Evolutionary conservation across 495 filamentous ascomycete genomes (phyloP).

Genomic region (Pseudotulostoma volvatum): DNA sequence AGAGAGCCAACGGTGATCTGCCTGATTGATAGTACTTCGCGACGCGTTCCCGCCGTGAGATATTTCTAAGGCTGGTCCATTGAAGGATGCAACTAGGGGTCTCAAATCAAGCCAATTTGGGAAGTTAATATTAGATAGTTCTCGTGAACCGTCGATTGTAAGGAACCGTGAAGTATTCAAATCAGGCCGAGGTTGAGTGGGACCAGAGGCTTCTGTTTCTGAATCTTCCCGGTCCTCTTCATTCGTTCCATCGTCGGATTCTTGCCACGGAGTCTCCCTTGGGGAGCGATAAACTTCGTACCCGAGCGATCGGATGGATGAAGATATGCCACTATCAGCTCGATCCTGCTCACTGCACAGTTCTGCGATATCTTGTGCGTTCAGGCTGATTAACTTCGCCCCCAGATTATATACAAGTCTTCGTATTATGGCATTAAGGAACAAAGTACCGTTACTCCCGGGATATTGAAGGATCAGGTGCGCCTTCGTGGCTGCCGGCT

Average conservation of each 20-base stretch:
- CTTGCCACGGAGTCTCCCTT: conserved; percentile 14
- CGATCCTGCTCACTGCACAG: conserved; percentile 58
- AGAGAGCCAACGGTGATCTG: no score
- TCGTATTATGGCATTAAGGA: conserved; percentile 42
- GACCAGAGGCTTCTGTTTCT: conserved; percentile 17
- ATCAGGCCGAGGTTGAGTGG: conserved; percentile 10
- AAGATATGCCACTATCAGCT: conserved; percentile 21
- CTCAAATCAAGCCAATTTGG: conserved; percentile 22
- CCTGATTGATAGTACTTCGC: no score
- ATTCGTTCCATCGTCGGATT: conserved; percentile 18
- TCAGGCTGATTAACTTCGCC: conserved; percentile 65
- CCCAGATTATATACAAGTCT: conserved; percentile 39
- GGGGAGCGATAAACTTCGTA: conserved; percentile 42
- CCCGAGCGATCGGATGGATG: conserved; percentile 40
- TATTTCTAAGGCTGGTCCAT: no score
- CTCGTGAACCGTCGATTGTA: conserved; percentile 22
- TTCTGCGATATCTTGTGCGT: conserved; percentile 65
- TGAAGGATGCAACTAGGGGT: conserved; percentile 24
- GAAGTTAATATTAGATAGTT: conserved; percentile 19
- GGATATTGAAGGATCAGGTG: conserved; percentile 53
- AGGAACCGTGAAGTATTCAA: conserved; percentile 20
- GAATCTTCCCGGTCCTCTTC: conserved; percentile 27
- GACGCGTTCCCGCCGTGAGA: no score
- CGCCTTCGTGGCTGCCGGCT: conserved; percentile 39
- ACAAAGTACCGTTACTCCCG: conserved; percentile 35